Conservation (phyloP, 192 early-diverging fungal genomes). For the Coemansia sp. region DNA sequence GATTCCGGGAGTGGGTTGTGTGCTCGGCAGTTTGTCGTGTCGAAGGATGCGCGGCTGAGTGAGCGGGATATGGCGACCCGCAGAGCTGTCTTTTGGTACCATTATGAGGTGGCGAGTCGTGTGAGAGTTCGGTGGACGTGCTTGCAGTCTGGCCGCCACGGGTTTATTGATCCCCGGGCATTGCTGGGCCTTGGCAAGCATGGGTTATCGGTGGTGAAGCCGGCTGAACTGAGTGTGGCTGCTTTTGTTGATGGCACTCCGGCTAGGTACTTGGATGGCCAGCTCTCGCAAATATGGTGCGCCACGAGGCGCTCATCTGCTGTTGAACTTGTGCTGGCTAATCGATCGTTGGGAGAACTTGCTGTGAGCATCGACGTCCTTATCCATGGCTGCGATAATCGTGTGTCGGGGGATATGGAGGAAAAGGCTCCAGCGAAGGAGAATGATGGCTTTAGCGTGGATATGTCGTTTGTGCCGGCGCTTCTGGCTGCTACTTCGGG, state of each 20-base stretch:
- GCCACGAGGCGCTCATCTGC: neutral
- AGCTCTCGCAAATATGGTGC: conserved; percentile 14
- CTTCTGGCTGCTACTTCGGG: neutral
- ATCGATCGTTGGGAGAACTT: conserved; percentile 7
- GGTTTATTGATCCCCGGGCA: conserved; percentile 32
- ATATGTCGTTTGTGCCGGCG: neutral
- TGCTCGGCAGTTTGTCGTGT: conserved; percentile 41
- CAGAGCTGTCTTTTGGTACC: conserved; percentile 30
- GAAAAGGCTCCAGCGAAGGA: neutral
- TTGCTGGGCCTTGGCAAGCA: conserved; percentile 10
- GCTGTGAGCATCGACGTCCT: neutral
- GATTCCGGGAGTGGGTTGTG: neutral
- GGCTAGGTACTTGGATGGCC: conserved; percentile 6
- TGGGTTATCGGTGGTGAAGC: conserved; percentile 13
- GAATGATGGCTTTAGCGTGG: neutral
- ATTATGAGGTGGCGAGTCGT: conserved; percentile 25
- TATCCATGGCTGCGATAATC: neutral
- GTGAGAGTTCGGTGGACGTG: conserved; percentile 36
- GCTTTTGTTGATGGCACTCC: conserved; percentile 7
- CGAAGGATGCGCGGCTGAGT: conserved; percentile 10
- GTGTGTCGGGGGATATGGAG: neutral
- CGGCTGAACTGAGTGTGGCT: conserved; percentile 3
- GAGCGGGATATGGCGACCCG: conserved; percentile 5
- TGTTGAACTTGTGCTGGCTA: conserved; percentile 13
- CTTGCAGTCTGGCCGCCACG: conserved; percentile 17